These are phyloP conservation scores for Dictyostelium capitatum DNA, from an alignment of 78 protist genomes.

Conservation along the genomic window DNA sequence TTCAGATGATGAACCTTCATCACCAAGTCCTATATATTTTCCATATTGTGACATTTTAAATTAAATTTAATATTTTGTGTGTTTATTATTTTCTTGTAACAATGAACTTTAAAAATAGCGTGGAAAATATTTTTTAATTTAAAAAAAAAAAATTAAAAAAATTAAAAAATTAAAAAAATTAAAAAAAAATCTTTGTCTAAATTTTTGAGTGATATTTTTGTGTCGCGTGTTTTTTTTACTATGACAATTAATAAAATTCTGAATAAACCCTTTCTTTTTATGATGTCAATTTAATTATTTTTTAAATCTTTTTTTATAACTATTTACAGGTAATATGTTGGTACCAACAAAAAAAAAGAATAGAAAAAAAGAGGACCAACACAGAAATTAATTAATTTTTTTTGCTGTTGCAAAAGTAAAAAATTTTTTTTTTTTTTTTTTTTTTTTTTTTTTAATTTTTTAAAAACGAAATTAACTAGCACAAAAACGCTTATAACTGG, in stretches of 20 bases:
- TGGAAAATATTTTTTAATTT: not conserved
- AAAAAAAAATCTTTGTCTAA: not conserved
- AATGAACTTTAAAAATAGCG: not conserved
- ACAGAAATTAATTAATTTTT: too few species aligned
- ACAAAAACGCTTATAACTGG: too few species aligned
- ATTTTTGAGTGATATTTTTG: too few species aligned
- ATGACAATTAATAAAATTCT: not conserved
- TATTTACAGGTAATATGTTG: too few species aligned
- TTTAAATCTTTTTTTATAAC: too few species aligned
- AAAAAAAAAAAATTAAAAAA: not conserved
- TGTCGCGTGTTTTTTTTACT: too few species aligned
- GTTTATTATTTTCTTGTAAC: not conserved
- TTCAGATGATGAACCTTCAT: conserved; percentile 40
- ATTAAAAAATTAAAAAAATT: not conserved
- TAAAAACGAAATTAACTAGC: not conserved
- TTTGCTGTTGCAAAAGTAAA: too few species aligned
- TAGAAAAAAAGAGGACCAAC: not conserved
- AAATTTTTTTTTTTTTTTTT: not conserved
- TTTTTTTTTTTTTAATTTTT: not conserved
- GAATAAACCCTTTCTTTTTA: too few species aligned
- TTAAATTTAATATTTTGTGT: not conserved
- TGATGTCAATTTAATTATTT: too few species aligned
- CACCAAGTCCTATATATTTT: conserved; percentile 55
- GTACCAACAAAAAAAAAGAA: not conserved
- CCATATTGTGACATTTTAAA: conserved; percentile 11